Evolutionary conservation across 2,329 filamentous ascomycete species (phyloP).

Genomic region (Aspergillus quadrilineatus): DNA sequence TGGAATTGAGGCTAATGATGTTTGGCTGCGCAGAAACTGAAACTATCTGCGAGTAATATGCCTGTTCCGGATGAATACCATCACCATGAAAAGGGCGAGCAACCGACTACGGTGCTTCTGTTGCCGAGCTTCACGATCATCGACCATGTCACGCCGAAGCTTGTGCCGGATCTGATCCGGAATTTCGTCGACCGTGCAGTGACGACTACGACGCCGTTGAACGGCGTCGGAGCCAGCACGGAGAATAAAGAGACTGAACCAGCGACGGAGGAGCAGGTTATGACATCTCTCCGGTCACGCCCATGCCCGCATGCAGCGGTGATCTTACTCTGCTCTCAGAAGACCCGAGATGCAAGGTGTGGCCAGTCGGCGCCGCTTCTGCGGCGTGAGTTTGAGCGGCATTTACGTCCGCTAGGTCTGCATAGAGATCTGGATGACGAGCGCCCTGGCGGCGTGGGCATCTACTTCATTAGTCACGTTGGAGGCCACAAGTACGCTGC

Average conservation of each 20-base stretch:
- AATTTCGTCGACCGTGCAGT: constrained; percentile 67
- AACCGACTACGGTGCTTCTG: constrained; percentile 76
- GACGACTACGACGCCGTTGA: constrained; percentile 71
- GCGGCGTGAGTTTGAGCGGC: constrained; percentile 83
- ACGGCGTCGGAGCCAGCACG: constrained; percentile 36
- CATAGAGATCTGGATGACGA: constrained; percentile 86
- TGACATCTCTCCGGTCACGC: constrained; percentile 53
- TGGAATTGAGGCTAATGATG: constrained; percentile 10
- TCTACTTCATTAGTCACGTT: constrained; percentile 96
- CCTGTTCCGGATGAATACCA: constrained; percentile 68
- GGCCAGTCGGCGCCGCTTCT: constrained; percentile 90
- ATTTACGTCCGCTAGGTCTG: constrained; percentile 78
- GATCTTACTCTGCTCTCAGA: constrained; percentile 90
- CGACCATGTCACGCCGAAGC: constrained; percentile 76
- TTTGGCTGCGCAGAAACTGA: constrained; percentile 61
- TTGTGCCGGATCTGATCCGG: constrained; percentile 69
- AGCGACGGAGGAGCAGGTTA: constrained; percentile 26
- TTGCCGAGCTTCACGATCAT: constrained; percentile 81
- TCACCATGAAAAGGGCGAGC: constrained; percentile 53
- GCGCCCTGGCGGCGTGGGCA: constrained; percentile 84
- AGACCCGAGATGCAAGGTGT: constrained; percentile 90
- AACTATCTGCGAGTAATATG: constrained; percentile 91
- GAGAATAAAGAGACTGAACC: constrained; percentile 20
- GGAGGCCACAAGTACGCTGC: constrained; percentile 96
- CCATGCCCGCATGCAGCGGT: constrained; percentile 80